Conservation (phyloP, 345 rosid species). For the Camelina neglecta region DNA sequence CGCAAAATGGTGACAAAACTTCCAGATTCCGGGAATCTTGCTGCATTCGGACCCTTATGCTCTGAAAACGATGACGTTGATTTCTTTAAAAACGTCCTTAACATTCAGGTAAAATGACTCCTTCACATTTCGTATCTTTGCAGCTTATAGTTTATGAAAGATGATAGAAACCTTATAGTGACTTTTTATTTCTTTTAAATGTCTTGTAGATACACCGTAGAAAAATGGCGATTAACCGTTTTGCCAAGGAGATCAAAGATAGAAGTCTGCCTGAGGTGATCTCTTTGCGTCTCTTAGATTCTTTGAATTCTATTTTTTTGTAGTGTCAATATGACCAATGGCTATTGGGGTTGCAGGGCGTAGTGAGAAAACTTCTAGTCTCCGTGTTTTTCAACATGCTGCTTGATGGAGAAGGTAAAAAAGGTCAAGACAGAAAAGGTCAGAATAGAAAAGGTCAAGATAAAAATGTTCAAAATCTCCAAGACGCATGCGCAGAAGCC, state of each 20-base stretch:
- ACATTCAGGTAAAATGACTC: constrained; percentile 59
- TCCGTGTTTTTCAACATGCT: constrained; percentile 79
- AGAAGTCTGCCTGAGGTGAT: constrained; percentile 59
- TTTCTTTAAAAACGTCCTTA: constrained; percentile 76
- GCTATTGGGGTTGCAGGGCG: constrained; percentile 53
- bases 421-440: constrained; percentile 45
- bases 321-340: not conserved
- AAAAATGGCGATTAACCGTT: constrained; percentile 67
- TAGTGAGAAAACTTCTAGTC: constrained; percentile 63
- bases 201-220: constrained; percentile 69
- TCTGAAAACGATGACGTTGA: constrained; percentile 79
- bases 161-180: not conserved
- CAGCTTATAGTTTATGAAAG: not conserved
- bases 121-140: constrained; percentile 3
- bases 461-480: constrained; percentile 41
- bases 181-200: not conserved
- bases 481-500: constrained; percentile 66
- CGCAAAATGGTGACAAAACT: constrained; percentile 72
- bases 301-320: not conserved
- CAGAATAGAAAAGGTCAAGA: not conserved
- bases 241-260: constrained; percentile 53
- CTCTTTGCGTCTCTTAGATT: constrained; percentile 12
- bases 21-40: constrained; percentile 60
- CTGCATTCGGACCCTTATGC: constrained; percentile 60
- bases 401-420: constrained; percentile 67